Evolutionary conservation across 345 rosid genomes (phyloP).

Genomic region (Lagerstroemia speciosa): DNA sequence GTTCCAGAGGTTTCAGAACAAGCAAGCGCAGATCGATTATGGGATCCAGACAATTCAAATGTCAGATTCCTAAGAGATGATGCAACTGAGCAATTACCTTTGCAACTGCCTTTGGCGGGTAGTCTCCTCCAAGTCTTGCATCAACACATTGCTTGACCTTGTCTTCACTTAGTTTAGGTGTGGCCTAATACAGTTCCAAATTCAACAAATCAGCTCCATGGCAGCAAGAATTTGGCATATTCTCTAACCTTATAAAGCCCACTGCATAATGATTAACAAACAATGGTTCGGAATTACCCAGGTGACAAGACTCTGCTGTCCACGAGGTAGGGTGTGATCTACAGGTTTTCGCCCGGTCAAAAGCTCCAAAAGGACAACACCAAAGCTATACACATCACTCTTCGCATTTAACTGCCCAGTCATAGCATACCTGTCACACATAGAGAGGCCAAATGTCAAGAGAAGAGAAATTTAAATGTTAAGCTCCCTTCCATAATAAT

Average conservation of each 20-base stretch:
- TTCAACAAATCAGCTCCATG: not conserved
- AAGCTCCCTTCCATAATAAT: not conserved
- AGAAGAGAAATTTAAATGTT: not conserved
- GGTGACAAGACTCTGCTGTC: conserved; percentile 64
- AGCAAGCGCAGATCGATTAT: not conserved
- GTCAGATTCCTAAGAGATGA: not conserved
- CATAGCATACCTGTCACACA: conserved; percentile 74
- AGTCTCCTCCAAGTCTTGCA: conserved; percentile 80
- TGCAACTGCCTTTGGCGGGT: conserved; percentile 90
- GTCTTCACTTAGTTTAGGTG: conserved; percentile 93
- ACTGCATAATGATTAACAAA: not conserved
- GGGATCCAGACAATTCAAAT: not conserved
- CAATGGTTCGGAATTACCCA: conserved; percentile 38
- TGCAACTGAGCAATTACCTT: conserved; percentile 42
- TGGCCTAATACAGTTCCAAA: conserved; percentile 38
- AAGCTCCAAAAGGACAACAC: conserved; percentile 87
- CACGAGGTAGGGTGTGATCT: conserved; percentile 90
- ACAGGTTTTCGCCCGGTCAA: conserved; percentile 94
- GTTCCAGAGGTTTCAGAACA: not conserved
- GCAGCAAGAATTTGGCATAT: not conserved
- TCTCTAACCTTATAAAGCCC: not conserved
- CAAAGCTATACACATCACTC: conserved; percentile 49
- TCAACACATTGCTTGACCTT: conserved; percentile 89
- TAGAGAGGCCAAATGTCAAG: not conserved
- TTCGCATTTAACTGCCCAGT: conserved; percentile 88